Base-by-base conservation (phyloP, 305 asterid species). In the Fraxinus dipetala region DNA sequence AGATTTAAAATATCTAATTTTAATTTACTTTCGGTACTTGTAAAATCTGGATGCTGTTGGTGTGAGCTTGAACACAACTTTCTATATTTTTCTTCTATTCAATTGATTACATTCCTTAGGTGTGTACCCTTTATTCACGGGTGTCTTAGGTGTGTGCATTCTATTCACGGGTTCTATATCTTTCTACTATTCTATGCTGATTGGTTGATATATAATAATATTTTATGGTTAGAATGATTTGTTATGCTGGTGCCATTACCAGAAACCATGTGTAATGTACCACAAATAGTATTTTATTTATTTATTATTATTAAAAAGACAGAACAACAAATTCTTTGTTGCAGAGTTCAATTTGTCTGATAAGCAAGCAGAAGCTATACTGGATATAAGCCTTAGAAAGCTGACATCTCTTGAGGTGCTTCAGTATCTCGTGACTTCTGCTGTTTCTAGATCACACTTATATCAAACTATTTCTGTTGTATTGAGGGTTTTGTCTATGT, bases 361-460 rank as follows among this genome's bases (percentile, higher is more conserved):
- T 74, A 94, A 95, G 89, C 99, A 96, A 88, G 95, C 98, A 73
- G 98, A 96, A 76, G 98, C 99, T 43, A 91, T 96, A 84, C 78
- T 96, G 90, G 99, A 96, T 89, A 92, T 96, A 86, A 96, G 96
- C 91, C 94, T 96, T 84, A 90, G 98, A 89, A 92, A 90, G 91
- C 90, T 96, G 61, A 92, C 98, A 26, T 92, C 89, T 73, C 98
- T 95, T 32, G 98, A 96, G 98, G 98, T 94, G 89, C 86, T 48
- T 82, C 82, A 63, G 31, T 78, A 75, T 82, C 82, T 82, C 75
- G 40, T 85, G 82, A 78, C 79, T 77, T 80, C 63, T 77, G 84
- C 73, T 72, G 67, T 38, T 45, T 80, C 61, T 30, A 72, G 77
- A 28, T 73, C 61, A 48, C 79, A 28, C 51, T 75, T 35, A n/a